Base-by-base conservation (phyloP, 2,329 filamentous ascomycete species). In the Phaeophleospora eucalypticola region DNA sequence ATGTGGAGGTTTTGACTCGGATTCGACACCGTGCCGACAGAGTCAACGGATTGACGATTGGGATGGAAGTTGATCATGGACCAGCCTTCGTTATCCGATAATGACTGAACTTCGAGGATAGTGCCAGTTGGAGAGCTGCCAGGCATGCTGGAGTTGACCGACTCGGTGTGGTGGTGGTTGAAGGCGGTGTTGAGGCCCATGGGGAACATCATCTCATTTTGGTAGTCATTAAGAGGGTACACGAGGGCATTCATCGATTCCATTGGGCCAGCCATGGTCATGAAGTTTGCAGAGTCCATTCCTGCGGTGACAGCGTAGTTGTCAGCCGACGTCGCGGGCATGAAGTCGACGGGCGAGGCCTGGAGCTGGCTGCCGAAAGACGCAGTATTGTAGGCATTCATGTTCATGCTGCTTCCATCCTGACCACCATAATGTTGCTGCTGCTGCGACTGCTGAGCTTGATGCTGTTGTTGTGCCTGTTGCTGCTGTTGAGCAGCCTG, bases 1-100 rank as follows among this genome's bases (percentile, higher is more conserved):
- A 95, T 79, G 71, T 96, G 91, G 42, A 97, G 74, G 1, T 89
- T 94, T 71, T 95, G 87, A 52, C 85, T 82, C 2, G 91, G 91
- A 69, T 96, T 95, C 75, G 95, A 94, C 62, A 95, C 90, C 56
- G 87, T 83, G 42, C 60, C 60, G 46, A 63, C 81, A 27, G 80
- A 77, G 57, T 91, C 86, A 57, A 86, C 82, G 32, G 83, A 85
- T 51, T 81, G 83, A 32, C 61, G 59, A 37, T 64, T 55, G n/a
- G 57, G 47, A 47, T 64, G 61, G 58, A 49, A 80, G 56, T 93
- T 87, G 47, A 96, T 83, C 56, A 86, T 80, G 41, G 81, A 82
- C 90, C 90, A 97, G 35, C 55, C 53, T 48, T 88, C 87, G 58
- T 90, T 87, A 59, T 94, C 89, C n/a, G 89, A 89, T 36, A 95